Base-by-base conservation (phyloP, 345 rosid genomes). In the Pistacia vera region DNA sequence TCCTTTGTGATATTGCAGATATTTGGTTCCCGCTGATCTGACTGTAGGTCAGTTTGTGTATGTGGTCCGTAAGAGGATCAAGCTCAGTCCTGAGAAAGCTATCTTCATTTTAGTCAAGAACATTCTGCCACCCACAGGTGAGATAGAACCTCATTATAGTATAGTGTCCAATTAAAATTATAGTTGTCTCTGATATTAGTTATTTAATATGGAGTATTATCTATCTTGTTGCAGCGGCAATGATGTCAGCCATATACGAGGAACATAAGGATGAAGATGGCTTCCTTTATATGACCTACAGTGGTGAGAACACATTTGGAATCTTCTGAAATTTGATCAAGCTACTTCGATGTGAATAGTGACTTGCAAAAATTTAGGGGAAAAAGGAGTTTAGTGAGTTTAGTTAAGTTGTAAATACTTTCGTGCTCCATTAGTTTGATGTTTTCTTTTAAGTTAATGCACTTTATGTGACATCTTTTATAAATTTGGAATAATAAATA, bases 221-320 rank as follows among this genome's bases (percentile, higher is more conserved):
- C 18, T 66, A 13, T 10, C 1, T 61, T 51, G 70, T 79, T 65
- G 56, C 86, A 96, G 99, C 97, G 73, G 94, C 99, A 11, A 81
- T 92, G 97, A 91, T 96, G 98, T 91, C 97, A 66, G 90, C 98
- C 25, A 91, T 94, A 52, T 94, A 91, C 18, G 98, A 95, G 75
- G 99, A 95, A 81, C 91, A 93, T 87, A 93, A 90, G 84, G 99
- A 95, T 69, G 98, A 91, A 83, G 99, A 95, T 79, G 97, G 99
- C 33, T 95, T 95, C 84, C 93, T 95, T 63, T 95, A 95, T 87
- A 95, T 93, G 99, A 93, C 93, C 49, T 95, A 93, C 94, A 95
- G 99, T 3, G 97, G 99, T 7, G 99, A 95, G 87, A 95, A 92
- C 89, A 95, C 99, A 48, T 95, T 96, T 62, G 99, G 99, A 65